Percentiles rank a stretch among this genome's conserved stretches.
phyloP scores from a whole-genome alignment of 2,329 filamentous ascomycete species.

The Neonectria coccinea region DNA sequence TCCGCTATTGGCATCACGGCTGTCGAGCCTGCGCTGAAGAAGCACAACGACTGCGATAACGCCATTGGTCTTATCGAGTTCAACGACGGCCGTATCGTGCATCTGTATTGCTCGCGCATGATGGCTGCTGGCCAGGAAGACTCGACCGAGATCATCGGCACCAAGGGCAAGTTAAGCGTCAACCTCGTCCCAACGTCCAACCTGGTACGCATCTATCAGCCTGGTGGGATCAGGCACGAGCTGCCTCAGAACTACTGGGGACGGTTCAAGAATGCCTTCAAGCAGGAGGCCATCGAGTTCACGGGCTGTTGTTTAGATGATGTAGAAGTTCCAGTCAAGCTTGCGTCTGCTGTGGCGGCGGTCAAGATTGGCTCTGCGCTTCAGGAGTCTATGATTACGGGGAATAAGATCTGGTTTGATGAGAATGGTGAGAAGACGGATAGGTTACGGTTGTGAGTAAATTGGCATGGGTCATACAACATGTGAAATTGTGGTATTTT shows the following conservation, averaged over 20 bases:
- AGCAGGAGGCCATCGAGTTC: constrained; percentile 73
- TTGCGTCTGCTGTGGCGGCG: constrained; percentile 67
- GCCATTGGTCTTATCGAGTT: constrained; percentile 72
- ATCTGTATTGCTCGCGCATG: constrained; percentile 73
- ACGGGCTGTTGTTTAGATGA: constrained; percentile 68
- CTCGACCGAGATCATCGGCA: constrained; percentile 75
- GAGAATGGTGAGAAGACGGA: constrained; percentile 36
- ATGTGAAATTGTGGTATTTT: neutral
- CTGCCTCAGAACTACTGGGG: constrained; percentile 73
- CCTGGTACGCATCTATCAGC: constrained; percentile 66
- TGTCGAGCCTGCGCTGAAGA: constrained; percentile 45
- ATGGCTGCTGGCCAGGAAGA: constrained; percentile 78
- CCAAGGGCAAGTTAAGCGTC: constrained; percentile 71
- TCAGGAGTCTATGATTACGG: constrained; percentile 67
- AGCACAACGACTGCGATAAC: constrained; percentile 48
- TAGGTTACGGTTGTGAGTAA: constrained; percentile 15
- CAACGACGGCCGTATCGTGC: constrained; percentile 71
- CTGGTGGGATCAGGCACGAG: constrained; percentile 62
- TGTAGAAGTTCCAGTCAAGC: constrained; percentile 65
- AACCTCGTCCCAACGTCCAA: constrained; percentile 57
- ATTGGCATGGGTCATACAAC: neutral
- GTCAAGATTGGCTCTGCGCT: constrained; percentile 71
- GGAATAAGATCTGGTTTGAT: constrained; percentile 70
- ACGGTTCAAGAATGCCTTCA: constrained; percentile 71
- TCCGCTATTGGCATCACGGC: constrained; percentile 47